phyloP scores from a whole-genome alignment of 495 filamentous ascomycete species.

The Aspergillus avenaceus region DNA sequence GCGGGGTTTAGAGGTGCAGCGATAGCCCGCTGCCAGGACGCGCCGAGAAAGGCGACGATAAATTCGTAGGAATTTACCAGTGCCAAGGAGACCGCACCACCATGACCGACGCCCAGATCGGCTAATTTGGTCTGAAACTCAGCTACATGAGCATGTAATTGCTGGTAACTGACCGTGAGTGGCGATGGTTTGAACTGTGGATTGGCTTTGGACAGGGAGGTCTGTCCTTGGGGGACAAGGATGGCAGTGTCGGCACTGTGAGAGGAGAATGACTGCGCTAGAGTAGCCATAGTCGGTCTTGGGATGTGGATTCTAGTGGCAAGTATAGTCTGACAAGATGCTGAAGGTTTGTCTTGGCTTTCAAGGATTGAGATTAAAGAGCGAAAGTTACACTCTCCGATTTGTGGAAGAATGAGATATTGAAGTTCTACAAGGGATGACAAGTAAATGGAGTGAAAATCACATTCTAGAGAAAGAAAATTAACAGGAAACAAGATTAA shows the following conservation, averaged over 20 bases:
- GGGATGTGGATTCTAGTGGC: background rate
- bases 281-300: constrained; percentile 36
- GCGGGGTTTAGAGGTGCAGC: constrained; percentile 78
- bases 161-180: constrained; percentile 50
- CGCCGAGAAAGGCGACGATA: constrained; percentile 74
- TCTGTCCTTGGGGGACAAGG: constrained; percentile 60
- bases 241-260: constrained; percentile 49
- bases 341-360: constrained; percentile 8
- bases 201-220: constrained; percentile 36
- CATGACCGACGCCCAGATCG: constrained; percentile 57
- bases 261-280: constrained; percentile 40
- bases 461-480: too few species aligned
- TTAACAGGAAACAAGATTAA: too few species aligned
- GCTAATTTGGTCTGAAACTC: constrained; percentile 71
- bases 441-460: too few species aligned
- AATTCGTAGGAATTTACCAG: constrained; percentile 78
- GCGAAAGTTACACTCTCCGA: background rate
- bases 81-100: constrained; percentile 69
- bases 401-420: background rate
- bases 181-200: background rate
- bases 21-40: constrained; percentile 71
- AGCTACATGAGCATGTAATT: constrained; percentile 56
- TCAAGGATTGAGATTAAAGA: constrained; percentile 2
- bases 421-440: background rate
- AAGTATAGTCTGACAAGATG: background rate